Evolutionary conservation across 1,284 basidiomycete species (phyloP).

Genomic region (Sanghuangporus sanghuang): DNA sequence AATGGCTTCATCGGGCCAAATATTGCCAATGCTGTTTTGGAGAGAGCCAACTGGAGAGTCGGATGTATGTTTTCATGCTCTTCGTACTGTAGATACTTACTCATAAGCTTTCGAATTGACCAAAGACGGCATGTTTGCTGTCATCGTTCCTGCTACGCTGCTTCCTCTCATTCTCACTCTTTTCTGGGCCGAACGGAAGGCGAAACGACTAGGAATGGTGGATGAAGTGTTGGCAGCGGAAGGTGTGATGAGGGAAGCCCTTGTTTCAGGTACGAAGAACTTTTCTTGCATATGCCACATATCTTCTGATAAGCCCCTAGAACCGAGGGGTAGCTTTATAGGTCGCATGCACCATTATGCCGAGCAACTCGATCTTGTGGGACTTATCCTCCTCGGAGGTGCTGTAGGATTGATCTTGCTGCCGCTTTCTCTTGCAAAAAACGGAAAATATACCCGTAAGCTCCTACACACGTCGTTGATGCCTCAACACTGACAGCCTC

Average conservation of each 20-base stretch:
- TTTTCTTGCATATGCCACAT: too few species aligned
- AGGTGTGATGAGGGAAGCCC: neutral
- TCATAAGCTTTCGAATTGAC: neutral
- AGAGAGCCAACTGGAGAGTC: slow-evolving; percentile 66
- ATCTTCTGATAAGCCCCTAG: neutral
- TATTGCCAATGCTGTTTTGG: slow-evolving; percentile 53
- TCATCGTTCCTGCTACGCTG: slow-evolving; percentile 51
- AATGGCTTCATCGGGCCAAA: slow-evolving; percentile 69
- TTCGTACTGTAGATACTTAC: neutral
- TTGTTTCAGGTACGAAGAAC: slow-evolving; percentile 1
- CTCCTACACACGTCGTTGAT: neutral
- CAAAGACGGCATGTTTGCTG: slow-evolving; percentile 64
- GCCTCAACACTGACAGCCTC: neutral
- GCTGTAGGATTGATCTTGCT: slow-evolving; percentile 60
- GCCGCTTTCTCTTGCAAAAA: slow-evolving; percentile 54
- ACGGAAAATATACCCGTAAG: slow-evolving; percentile 39
- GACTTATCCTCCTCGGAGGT: slow-evolving; percentile 61
- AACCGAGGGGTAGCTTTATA: slow-evolving; percentile 20
- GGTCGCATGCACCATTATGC: slow-evolving; percentile 22
- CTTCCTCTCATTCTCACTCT: slow-evolving; percentile 60
- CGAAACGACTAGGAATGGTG: slow-evolving; percentile 46
- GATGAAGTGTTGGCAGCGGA: slow-evolving; percentile 10
- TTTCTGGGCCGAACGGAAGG: slow-evolving; percentile 66
- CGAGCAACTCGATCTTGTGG: slow-evolving; percentile 57
- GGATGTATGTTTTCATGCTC: slow-evolving; percentile 43